phyloP scores from a whole-genome alignment of 805 yeast species.

The Lachancea meyersii region DNA sequence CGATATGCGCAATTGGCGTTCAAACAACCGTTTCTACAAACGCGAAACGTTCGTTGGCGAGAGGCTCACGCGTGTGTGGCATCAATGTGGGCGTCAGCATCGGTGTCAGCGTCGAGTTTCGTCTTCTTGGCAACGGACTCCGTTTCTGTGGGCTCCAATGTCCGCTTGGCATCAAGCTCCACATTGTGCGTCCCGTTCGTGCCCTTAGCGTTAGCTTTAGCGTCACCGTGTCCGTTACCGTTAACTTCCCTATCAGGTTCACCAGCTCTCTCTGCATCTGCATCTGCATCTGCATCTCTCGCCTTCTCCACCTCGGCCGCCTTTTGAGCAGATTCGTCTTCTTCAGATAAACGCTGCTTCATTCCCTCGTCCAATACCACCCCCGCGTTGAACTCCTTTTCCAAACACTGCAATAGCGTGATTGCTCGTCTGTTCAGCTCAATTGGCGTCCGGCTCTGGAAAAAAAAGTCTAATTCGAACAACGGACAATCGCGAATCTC shows the following conservation, averaged over 20 bases:
- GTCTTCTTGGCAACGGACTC: background rate
- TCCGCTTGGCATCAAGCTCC: background rate
- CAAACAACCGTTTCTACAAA: no score
- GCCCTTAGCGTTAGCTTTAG: no score
- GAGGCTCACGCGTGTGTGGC: no score
- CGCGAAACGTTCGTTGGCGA: no score
- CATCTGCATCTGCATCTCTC: background rate
- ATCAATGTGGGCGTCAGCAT: no score
- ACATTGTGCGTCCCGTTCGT: background rate
- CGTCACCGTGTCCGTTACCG: no score
- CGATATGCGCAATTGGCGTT: no score
- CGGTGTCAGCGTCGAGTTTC: background rate
- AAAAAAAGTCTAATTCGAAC: conserved; percentile 82
- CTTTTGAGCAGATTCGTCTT: conserved; percentile 26
- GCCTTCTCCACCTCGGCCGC: conserved; percentile 12
- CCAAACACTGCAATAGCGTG: conserved; percentile 67
- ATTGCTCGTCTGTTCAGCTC: conserved; percentile 80
- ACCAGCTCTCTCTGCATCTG: background rate
- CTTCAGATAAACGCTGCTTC: conserved; percentile 24
- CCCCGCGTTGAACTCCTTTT: conserved; percentile 56
- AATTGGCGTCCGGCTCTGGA: conserved; percentile 67
- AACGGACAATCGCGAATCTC: conserved; percentile 67
- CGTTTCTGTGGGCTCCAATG: background rate
- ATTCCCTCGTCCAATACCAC: conserved; percentile 21
- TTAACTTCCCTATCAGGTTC: background rate